Evolutionary conservation across 2,329 filamentous ascomycete species (phyloP).

Genomic region (Hyphodiscus sp.): DNA sequence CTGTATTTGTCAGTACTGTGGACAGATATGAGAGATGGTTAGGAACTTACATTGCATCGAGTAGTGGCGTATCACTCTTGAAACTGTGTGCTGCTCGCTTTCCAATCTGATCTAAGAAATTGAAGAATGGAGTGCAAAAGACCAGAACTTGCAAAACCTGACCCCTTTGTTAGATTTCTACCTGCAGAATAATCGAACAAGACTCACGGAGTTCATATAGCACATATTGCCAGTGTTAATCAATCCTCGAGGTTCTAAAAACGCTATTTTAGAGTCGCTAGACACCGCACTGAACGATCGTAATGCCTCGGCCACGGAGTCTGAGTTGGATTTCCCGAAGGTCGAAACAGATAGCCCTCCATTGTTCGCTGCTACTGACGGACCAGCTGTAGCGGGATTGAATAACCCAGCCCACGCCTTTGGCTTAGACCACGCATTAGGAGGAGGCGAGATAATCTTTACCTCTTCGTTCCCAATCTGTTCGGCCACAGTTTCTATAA

Average conservation of each 20-base stretch:
- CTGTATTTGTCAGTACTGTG: constrained; percentile 36
- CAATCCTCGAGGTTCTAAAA: constrained; percentile 86
- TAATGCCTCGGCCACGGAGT: constrained; percentile 71
- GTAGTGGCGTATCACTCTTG: constrained; percentile 87
- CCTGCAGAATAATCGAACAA: not conserved
- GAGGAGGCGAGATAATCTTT: constrained; percentile 34
- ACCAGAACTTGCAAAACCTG: constrained; percentile 93
- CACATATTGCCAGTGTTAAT: constrained; percentile 99
- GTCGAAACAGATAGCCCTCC: constrained; percentile 32
- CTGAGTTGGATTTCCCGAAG: constrained; percentile 41
- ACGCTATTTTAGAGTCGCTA: constrained; percentile 58
- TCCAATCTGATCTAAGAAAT: constrained; percentile 82
- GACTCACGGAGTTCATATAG: constrained; percentile 96
- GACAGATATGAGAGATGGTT: not conserved
- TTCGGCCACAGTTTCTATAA: not conserved
- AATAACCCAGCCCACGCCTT: constrained; percentile 67
- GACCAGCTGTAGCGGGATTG: constrained; percentile 36
- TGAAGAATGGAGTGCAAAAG: constrained; percentile 90
- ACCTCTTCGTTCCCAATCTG: constrained; percentile 22
- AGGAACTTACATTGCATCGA: constrained; percentile 81
- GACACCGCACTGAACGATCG: constrained; percentile 59
- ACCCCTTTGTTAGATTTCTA: constrained; percentile 29
- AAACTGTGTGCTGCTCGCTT: constrained; percentile 83
- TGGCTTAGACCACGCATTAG: constrained; percentile 37
- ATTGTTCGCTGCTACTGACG: constrained; percentile 29